Base-by-base conservation (phyloP, 2,329 filamentous ascomycete genomes). In the Talaromyces sp. region DNA sequence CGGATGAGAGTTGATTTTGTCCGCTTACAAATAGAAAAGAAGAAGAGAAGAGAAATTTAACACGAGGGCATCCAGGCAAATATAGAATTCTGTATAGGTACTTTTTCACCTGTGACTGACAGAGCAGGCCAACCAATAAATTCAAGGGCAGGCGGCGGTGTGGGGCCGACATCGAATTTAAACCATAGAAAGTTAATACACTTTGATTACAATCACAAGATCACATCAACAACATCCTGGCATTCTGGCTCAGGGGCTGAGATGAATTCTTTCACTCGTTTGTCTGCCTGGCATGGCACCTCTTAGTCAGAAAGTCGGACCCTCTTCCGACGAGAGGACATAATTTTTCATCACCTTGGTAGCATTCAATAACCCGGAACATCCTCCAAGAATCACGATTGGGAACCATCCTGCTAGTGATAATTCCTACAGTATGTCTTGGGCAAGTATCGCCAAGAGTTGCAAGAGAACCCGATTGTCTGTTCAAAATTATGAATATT, bases 11-110 rank as follows among this genome's bases (percentile, higher is more conserved):
- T 19, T n/a, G 5, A 50, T 41, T 62, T 62, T 48, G 60, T 62
- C 60, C 45, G 60, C 60, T 62, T 62, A 62, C 16, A 62, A 62
- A 62, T 54, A 56, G 48, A 54, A 56, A 37, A 54, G 41, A 22
- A 62, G 22, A 59, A 31, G 2, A 50, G 22, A 16, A 31, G 27
- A n/a, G 47, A 31, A 16, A 31, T n/a, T 24, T 31, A 50, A n/a
- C 13, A 50, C 3, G 47, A 50, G 47, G 24, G 24, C 5, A 31
- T 50, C 47, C 22, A 31, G 47, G 22, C 27, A 13, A 14, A 47
- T 11, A 37, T 10, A 37, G 13, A 13, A 13, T 31, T 31, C 27
- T 6, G 11, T 37, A 37, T 37, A 37, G 13, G 13, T 37, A 4
- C 9, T 13, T 37, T 35, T 7, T 10, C 33, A 35, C 1, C 33